Percentiles rank a stretch among this genome's conserved stretches.
Evolutionary conservation across 441 rosid genomes (phyloP).

Genomic region (Pelargonium cotyledonis): DNA sequence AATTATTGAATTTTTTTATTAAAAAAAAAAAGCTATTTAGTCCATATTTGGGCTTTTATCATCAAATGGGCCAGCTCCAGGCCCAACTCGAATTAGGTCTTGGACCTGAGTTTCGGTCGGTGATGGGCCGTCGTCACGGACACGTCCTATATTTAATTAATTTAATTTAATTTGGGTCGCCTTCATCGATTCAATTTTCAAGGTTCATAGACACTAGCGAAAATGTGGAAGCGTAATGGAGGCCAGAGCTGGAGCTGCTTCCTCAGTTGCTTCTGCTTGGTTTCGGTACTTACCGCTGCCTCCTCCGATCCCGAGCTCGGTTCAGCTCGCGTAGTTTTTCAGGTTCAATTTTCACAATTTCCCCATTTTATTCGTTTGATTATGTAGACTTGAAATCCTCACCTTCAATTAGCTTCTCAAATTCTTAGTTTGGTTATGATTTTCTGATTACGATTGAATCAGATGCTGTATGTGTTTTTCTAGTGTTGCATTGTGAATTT

Average conservation of each 20-base stretch:
- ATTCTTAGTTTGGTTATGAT: neutral
- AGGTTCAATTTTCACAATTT: conserved; percentile 34
- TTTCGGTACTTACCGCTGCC: conserved; percentile 19
- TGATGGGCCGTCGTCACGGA: neutral
- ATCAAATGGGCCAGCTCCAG: too few relatives aligned
- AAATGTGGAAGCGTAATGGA: conserved; percentile 1
- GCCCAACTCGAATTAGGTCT: too few relatives aligned
- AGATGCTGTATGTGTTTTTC: neutral
- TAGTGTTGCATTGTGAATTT: too few relatives aligned
- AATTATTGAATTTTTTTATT: too few relatives aligned
- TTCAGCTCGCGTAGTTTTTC: conserved; percentile 82
- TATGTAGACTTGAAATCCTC: neutral
- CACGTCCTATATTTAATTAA: neutral
- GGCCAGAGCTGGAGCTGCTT: conserved; percentile 4
- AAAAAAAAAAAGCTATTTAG: too few relatives aligned
- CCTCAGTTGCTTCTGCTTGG: neutral
- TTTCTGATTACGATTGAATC: neutral
- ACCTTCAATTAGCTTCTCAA: neutral
- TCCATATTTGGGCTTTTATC: too few relatives aligned
- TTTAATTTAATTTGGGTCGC: neutral
- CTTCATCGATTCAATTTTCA: neutral
- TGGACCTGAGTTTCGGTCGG: neutral
- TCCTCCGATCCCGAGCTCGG: conserved; percentile 55
- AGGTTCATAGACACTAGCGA: neutral
- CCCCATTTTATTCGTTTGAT: neutral